Conservation (phyloP, 176 grass and related monocot species). For the Zoysia japonica region DNA sequence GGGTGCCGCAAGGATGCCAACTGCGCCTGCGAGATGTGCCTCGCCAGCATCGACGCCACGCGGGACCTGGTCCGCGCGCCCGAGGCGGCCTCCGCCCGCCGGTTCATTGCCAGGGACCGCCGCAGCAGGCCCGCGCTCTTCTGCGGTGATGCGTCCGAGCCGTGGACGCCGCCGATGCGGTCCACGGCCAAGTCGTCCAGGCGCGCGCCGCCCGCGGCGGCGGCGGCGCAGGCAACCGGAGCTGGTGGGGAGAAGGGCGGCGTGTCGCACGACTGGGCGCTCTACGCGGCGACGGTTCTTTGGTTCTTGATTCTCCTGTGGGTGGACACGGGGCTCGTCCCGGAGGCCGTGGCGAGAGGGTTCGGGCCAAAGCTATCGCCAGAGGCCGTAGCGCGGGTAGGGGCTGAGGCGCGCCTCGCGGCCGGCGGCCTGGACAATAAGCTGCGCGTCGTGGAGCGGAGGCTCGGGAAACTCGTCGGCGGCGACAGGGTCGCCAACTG, state of each 20-base stretch:
- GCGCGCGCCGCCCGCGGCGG: not conserved
- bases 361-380: slow-evolving; percentile 56
- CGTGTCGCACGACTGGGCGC: slow-evolving; percentile 21
- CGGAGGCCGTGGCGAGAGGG: slow-evolving; percentile 42
- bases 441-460: slow-evolving; percentile 48
- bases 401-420: slow-evolving; percentile 46
- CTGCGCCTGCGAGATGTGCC: slow-evolving; percentile 85
- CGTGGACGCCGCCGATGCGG: slow-evolving; percentile 52
- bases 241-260: not conserved
- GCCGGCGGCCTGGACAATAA: slow-evolving; percentile 39
- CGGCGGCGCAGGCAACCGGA: too few relatives aligned
- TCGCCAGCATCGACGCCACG: slow-evolving; percentile 89
- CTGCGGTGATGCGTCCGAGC: slow-evolving; percentile 8
- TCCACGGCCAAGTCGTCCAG: slow-evolving; percentile 56
- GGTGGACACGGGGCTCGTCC: slow-evolving; percentile 61
- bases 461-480: slow-evolving; percentile 36
- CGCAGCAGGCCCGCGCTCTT: slow-evolving; percentile 26
- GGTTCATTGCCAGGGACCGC: not conserved
- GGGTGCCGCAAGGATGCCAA: slow-evolving; percentile 88
- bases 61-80: slow-evolving; percentile 63
- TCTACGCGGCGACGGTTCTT: slow-evolving; percentile 41
- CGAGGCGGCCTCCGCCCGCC: slow-evolving; percentile 19
- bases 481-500: slow-evolving; percentile 53
- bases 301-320: slow-evolving; percentile 52
- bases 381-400: slow-evolving; percentile 41